Conservation (phyloP, 177 flowering plant genomes). For the Telopea speciosissima region DNA sequence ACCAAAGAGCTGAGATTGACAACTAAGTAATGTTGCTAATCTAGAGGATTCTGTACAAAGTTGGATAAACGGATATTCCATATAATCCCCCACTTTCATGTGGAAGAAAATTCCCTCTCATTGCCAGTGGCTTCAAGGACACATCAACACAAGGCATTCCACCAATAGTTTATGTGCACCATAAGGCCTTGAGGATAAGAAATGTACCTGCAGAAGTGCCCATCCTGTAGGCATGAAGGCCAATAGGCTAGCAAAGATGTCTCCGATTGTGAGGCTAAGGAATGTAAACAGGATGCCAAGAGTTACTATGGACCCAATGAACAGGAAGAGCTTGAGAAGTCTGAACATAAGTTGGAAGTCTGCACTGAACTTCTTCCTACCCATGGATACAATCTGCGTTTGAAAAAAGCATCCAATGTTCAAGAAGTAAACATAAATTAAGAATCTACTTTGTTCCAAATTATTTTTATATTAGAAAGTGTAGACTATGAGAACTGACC, state of each 20-base stretch:
- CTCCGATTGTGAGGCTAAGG: constrained; percentile 72
- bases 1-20: background rate
- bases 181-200: background rate
- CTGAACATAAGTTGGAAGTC: constrained; percentile 97
- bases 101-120: no score
- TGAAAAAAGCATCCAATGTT: background rate
- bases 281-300: constrained; percentile 49
- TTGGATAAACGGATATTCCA: background rate
- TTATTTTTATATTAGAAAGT: background rate
- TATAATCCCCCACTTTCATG: no score
- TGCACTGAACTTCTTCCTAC: constrained; percentile 91
- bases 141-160: background rate
- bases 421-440: background rate
- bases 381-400: constrained; percentile 88
- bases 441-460: background rate
- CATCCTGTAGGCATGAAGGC: constrained; percentile 97
- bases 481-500: constrained; percentile 39
- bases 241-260: constrained; percentile 74
- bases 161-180: background rate
- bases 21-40: no score
- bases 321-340: constrained; percentile 74
- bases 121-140: no score
- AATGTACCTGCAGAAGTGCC: constrained; percentile 77
- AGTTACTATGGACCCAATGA: constrained; percentile 52
- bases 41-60: no score